Conservation (phyloP, 116 monocot species). For the Thalassia testudinum region DNA sequence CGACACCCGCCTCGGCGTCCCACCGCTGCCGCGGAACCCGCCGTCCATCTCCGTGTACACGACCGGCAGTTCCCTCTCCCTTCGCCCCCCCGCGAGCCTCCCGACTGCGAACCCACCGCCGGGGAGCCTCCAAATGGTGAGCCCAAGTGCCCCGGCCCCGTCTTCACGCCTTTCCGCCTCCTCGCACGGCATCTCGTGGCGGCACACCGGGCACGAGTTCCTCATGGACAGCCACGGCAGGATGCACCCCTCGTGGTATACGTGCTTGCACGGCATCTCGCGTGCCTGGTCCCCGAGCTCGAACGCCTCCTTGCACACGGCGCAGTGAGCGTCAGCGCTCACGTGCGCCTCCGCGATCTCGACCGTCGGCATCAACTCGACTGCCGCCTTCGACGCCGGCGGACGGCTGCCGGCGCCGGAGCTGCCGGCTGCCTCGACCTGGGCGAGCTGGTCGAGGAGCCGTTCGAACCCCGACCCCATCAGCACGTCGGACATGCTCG, state of each 20-base stretch:
- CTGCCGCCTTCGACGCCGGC: conserved; percentile 58
- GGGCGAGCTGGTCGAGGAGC: conserved; percentile 56
- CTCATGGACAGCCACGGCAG: conserved; percentile 67
- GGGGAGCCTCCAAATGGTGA: conserved; percentile 93
- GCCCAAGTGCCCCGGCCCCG: not conserved
- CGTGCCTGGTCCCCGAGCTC: conserved; percentile 44
- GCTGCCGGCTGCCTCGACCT: conserved; percentile 31
- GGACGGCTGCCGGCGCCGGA: conserved; percentile 19
- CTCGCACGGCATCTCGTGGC: conserved; percentile 50
- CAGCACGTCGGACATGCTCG: conserved; percentile 65
- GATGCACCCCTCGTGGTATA: conserved; percentile 90
- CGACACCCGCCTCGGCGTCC: conserved; percentile 44
- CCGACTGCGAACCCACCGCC: conserved; percentile 95
- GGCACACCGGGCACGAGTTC: conserved; percentile 87
- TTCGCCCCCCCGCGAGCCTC: conserved; percentile 49
- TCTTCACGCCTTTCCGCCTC: not conserved
- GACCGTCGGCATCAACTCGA: conserved; percentile 76
- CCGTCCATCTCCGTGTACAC: conserved; percentile 95
- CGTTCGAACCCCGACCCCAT: conserved; percentile 75
- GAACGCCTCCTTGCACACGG: conserved; percentile 74
- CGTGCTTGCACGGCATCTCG: conserved; percentile 91
- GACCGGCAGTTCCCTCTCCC: conserved; percentile 52
- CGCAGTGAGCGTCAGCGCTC: conserved; percentile 44
- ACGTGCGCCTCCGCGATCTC: conserved; percentile 28
- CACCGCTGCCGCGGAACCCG: conserved; percentile 41